Evolutionary conservation across 1,284 basidiomycete genomes (phyloP).

Genomic region (Sutorius eximius): DNA sequence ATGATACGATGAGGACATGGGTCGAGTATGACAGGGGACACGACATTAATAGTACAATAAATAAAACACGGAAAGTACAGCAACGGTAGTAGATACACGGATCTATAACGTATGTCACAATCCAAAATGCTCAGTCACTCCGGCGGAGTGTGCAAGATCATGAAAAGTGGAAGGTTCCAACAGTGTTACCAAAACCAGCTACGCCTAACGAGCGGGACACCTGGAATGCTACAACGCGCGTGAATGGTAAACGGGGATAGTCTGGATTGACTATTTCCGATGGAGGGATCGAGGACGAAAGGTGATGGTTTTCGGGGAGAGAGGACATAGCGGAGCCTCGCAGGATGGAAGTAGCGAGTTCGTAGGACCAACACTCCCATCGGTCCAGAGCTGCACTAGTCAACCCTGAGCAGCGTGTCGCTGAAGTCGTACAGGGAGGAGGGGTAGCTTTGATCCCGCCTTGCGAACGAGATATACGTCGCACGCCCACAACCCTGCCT

Average conservation of each 20-base stretch:
- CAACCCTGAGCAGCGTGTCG: conserved; percentile 44
- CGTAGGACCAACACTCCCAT: conserved; percentile 80
- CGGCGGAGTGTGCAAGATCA: conserved; percentile 10
- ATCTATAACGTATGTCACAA: conserved; percentile 4
- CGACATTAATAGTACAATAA: conserved; percentile 28
- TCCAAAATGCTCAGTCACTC: background rate
- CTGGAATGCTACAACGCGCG: conserved; percentile 65
- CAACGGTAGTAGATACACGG: conserved; percentile 20
- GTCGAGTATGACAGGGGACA: background rate
- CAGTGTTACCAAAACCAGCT: conserved; percentile 79
- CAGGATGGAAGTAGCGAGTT: conserved; percentile 49
- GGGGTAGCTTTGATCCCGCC: conserved; percentile 30
- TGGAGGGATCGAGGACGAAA: conserved; percentile 10
- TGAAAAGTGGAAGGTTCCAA: conserved; percentile 61
- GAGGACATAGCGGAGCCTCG: conserved; percentile 52
- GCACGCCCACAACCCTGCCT: conserved; percentile 60
- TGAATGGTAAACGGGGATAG: conserved; percentile 70
- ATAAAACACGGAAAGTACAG: conserved; percentile 20
- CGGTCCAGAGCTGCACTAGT: conserved; percentile 64
- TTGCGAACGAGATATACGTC: conserved; percentile 56
- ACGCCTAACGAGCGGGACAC: conserved; percentile 50
- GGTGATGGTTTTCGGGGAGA: conserved; percentile 35
- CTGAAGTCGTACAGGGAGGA: conserved; percentile 14
- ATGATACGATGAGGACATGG: conserved; percentile 38
- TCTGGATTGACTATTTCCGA: conserved; percentile 20